phyloP scores from a whole-genome alignment of 2,329 filamentous ascomycete genomes.

The Xylariaceae sp. region DNA sequence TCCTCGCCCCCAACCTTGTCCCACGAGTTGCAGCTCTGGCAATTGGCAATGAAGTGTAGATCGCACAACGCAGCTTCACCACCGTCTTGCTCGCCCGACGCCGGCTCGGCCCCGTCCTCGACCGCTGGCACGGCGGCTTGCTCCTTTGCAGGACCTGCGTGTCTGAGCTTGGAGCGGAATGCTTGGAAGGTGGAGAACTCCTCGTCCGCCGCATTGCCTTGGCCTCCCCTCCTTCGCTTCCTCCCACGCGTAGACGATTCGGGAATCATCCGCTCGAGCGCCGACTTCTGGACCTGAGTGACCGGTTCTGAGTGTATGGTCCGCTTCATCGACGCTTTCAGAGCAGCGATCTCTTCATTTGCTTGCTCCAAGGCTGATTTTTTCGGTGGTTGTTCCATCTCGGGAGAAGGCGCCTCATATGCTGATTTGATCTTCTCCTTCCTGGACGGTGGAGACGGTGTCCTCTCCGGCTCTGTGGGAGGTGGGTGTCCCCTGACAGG shows the following conservation, averaged over 20 bases:
- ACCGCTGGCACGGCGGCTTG: constrained; percentile 7
- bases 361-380: constrained; percentile 58
- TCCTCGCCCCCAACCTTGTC: constrained; percentile 50
- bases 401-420: constrained; percentile 28
- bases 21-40: constrained; percentile 85
- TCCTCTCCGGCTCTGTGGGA: constrained; percentile 12
- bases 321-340: constrained; percentile 76
- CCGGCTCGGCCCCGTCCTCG: constrained; percentile 20
- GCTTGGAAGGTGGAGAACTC: constrained; percentile 68
- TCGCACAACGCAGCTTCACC: constrained; percentile 77
- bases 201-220: constrained; percentile 42
- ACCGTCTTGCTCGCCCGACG: constrained; percentile 42
- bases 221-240: constrained; percentile 56
- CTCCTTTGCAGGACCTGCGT: constrained; percentile 31
- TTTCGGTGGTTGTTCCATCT: constrained; percentile 24
- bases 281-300: constrained; percentile 55
- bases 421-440: constrained; percentile 15
- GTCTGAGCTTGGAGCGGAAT: constrained; percentile 72
- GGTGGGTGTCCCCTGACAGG: constrained; percentile 20
- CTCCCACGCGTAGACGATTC: constrained; percentile 61
- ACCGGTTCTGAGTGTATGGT: constrained; percentile 44
- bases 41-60: constrained; percentile 91
- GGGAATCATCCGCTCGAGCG: constrained; percentile 68
- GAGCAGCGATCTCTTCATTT: constrained; percentile 71
- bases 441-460: constrained; percentile 10